phyloP scores from a whole-genome alignment of 1,284 basidiomycete genomes.

The Sparassis latifolia region DNA sequence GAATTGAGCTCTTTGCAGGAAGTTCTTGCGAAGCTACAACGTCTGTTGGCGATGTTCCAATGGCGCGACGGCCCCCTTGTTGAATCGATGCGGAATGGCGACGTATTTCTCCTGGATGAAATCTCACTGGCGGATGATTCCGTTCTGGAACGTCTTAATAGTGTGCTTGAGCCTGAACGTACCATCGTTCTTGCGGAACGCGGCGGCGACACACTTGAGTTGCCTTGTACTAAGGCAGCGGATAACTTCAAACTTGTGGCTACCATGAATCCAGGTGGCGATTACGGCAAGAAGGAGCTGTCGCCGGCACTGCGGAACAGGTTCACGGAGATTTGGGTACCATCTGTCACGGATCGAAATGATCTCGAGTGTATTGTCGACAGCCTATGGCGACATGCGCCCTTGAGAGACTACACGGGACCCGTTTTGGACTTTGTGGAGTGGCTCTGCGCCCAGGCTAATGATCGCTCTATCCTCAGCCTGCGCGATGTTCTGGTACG shows the following conservation, averaged over 20 bases:
- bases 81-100: slow-evolving; percentile 84
- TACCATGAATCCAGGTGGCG: slow-evolving; percentile 99
- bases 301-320: slow-evolving; percentile 96
- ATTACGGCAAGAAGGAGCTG: slow-evolving; percentile 98
- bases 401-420: slow-evolving; percentile 55
- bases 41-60: slow-evolving; percentile 78
- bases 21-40: slow-evolving; percentile 37
- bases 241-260: slow-evolving; percentile 85
- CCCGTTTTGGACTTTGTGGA: slow-evolving; percentile 75
- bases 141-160: slow-evolving; percentile 95
- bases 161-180: slow-evolving; percentile 88
- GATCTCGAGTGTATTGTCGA: slow-evolving; percentile 82
- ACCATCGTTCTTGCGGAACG: slow-evolving; percentile 92
- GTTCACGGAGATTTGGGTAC: slow-evolving; percentile 99
- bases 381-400: slow-evolving; percentile 61
- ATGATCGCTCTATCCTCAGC: slow-evolving; percentile 66
- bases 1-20: slow-evolving; percentile 31
- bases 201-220: slow-evolving; percentile 70
- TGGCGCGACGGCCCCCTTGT: slow-evolving; percentile 97
- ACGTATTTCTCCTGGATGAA: slow-evolving; percentile 91
- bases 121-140: slow-evolving; percentile 98
- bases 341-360: slow-evolving; percentile 68
- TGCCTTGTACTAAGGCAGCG: slow-evolving; percentile 62
- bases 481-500: slow-evolving; percentile 87
- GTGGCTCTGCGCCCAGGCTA: slow-evolving; percentile 70